Percentiles rank a stretch among this genome's conserved stretches.
phyloP scores from a whole-genome alignment of 2,329 filamentous ascomycete species.

The Geosmithia putterillii region DNA sequence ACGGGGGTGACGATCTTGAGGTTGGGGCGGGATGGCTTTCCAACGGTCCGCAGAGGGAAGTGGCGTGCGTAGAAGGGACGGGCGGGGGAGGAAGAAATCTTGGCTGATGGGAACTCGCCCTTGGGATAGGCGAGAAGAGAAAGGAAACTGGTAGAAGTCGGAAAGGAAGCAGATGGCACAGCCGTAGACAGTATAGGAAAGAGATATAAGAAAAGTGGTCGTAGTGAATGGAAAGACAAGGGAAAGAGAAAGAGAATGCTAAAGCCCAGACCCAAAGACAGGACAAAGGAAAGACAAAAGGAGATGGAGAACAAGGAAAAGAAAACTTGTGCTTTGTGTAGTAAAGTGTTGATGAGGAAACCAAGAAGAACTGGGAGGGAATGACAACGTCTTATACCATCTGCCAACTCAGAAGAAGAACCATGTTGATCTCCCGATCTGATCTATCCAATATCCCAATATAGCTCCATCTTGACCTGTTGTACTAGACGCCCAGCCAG shows the following conservation, averaged over 20 bases:
- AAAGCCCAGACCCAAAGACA: slow-evolving; percentile 10
- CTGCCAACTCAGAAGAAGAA: neutral
- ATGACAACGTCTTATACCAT: neutral
- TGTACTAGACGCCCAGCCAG: neutral
- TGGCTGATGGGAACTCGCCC: slow-evolving; percentile 4
- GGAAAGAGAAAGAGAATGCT: slow-evolving; percentile 4
- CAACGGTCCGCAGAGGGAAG: slow-evolving; percentile 26
- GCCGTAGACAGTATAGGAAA: neutral
- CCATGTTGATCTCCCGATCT: neutral
- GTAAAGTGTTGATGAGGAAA: slow-evolving; percentile 7
- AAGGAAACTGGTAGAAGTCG: neutral
- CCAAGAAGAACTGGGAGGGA: slow-evolving; percentile 5
- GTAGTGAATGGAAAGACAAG: slow-evolving; percentile 1
- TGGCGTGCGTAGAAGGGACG: slow-evolving; percentile 28
- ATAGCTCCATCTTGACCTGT: neutral
- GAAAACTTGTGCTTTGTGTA: slow-evolving; percentile 7
- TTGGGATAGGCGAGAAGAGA: neutral
- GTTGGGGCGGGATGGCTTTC: slow-evolving; percentile 22
- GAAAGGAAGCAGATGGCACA: neutral
- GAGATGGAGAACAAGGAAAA: slow-evolving; percentile 10
- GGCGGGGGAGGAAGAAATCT: slow-evolving; percentile 19
- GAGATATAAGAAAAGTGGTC: neutral
- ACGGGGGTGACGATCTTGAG: slow-evolving; percentile 28
- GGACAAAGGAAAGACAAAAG: slow-evolving; percentile 12
- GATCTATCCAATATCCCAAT: neutral